A percentile compares a stretch with the other conserved stretches of the same genome.
These are phyloP conservation scores for Paratinospora sagittata DNA, from an alignment of 164 flowering plant genomes.

Conservation along the genomic window DNA sequence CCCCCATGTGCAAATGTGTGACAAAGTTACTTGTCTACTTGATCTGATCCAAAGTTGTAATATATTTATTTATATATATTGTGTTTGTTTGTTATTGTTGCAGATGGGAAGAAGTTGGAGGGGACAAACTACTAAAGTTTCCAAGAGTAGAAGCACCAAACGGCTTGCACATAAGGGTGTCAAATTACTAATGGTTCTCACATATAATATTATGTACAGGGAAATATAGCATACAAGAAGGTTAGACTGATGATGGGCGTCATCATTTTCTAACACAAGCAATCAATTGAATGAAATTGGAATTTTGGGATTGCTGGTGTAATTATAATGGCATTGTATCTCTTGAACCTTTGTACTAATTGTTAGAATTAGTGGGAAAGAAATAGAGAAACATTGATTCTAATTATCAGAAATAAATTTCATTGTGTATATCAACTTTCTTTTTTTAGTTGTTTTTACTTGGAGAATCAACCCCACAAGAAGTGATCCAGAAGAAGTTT, in stretches of 20 bases:
- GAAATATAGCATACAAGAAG: neutral
- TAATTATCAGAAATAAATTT: too few species aligned
- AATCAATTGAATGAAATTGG: neutral
- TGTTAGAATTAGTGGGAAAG: too few species aligned
- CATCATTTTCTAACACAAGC: neutral
- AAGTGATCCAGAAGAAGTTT: too few species aligned
- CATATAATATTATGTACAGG: neutral
- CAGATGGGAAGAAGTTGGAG: conserved; percentile 62
- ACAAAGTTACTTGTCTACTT: neutral
- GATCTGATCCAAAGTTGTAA: neutral
- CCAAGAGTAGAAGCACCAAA: conserved; percentile 71
- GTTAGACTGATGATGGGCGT: neutral
- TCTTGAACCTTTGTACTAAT: too few species aligned
- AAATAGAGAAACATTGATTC: too few species aligned
- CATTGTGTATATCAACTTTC: too few species aligned
- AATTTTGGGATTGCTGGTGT: neutral
- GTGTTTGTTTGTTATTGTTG: conserved; percentile 12
- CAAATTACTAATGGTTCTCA: conserved; percentile 17
- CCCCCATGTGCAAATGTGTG: conserved; percentile 2
- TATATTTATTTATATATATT: neutral
- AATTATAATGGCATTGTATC: neutral
- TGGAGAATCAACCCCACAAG: too few species aligned
- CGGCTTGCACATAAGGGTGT: conserved; percentile 42
- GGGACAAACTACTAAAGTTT: conserved; percentile 37
- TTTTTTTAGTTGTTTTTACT: too few species aligned